A percentile compares a stretch with the other conserved stretches of the same genome.
Evolutionary conservation across 176 grass and related monocot species (phyloP).

Genomic region (Pharus latifolius): DNA sequence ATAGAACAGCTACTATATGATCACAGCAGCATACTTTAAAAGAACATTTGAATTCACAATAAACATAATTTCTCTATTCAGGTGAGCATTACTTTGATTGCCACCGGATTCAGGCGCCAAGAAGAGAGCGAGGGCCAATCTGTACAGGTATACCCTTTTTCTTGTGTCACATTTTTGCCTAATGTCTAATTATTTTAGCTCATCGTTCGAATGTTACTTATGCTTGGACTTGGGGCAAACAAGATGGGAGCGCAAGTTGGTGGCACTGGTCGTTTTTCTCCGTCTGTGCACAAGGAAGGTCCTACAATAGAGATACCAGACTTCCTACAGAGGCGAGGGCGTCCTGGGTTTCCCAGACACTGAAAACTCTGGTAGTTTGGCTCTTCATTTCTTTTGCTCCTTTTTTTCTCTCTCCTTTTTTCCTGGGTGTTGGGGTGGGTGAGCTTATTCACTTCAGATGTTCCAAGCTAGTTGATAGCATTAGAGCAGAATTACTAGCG

Average conservation of each 20-base stretch:
- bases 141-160: conserved; percentile 29
- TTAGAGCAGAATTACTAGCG: conserved; percentile 4
- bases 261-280: conserved; percentile 21
- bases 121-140: conserved; percentile 42
- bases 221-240: conserved; percentile 14
- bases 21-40: not conserved
- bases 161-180: not conserved
- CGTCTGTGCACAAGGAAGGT: conserved; percentile 39
- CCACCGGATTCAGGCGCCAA: conserved; percentile 82
- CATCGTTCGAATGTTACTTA: not conserved
- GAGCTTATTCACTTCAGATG: too few relatives aligned
- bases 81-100: conserved; percentile 86
- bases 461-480: not conserved
- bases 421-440: too few relatives aligned
- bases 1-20: not conserved
- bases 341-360: conserved; percentile 40
- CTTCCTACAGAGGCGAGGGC: conserved; percentile 63
- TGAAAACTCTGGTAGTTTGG: not conserved
- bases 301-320: conserved; percentile 55
- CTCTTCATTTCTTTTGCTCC: not conserved
- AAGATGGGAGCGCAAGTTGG: conserved; percentile 26
- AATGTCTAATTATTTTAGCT: not conserved
- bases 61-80: conserved; percentile 3
- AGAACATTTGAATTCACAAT: not conserved
- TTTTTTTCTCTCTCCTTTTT: not conserved